Conservation (phyloP, 805 yeast species). For the Metschnikowia cubensis region DNA sequence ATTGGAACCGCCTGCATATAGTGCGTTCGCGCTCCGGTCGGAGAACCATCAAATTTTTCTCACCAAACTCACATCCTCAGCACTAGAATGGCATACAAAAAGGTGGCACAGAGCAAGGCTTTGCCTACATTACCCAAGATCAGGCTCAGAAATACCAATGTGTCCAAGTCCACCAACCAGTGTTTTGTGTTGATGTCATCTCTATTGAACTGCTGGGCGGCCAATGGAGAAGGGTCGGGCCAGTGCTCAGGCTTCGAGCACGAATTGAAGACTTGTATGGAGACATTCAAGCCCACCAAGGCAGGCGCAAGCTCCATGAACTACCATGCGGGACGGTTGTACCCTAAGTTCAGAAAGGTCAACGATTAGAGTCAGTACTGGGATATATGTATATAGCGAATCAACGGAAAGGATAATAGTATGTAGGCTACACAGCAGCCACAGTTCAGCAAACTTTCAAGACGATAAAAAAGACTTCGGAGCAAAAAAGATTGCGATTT, state of each 20-base stretch:
- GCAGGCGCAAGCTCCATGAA: constrained; percentile 45
- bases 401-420: constrained; percentile 1
- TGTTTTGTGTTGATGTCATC: constrained; percentile 82
- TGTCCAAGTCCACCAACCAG: constrained; percentile 57
- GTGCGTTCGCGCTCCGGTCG: background rate
- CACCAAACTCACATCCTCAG: constrained; percentile 1
- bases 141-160: constrained; percentile 61
- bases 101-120: constrained; percentile 37
- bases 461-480: background rate
- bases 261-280: constrained; percentile 76
- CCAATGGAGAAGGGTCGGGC: constrained; percentile 79
- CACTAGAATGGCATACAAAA: constrained; percentile 39
- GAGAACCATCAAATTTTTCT: constrained; percentile 7
- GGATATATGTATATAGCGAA: constrained; percentile 8
- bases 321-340: constrained; percentile 53
- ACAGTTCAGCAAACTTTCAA: background rate
- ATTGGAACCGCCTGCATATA: background rate
- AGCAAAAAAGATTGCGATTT: constrained; percentile 23
- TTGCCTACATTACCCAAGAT: constrained; percentile 73
- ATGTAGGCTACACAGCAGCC: background rate
- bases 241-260: constrained; percentile 62
- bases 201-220: constrained; percentile 92
- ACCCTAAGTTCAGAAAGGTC: constrained; percentile 49
- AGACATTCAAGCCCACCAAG: constrained; percentile 36
- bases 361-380: constrained; percentile 26